A percentile compares a stretch with the other conserved stretches of the same genome.
phyloP scores from a whole-genome alignment of 2,329 filamentous ascomycete genomes.

The Zarea fungicola region DNA sequence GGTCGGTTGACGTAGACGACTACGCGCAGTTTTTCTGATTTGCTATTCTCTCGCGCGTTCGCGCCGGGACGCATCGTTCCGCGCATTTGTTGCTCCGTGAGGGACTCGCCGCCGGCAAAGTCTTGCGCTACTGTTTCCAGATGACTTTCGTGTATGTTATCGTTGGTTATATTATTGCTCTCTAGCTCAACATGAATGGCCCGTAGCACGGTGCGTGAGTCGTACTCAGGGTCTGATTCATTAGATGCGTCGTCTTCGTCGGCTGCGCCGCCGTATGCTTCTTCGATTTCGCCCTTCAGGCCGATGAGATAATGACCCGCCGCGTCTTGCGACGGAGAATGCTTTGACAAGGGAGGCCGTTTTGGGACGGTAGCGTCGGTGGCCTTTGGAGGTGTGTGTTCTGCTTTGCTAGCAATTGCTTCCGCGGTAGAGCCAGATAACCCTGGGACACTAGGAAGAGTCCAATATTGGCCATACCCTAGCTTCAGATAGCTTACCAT shows the following conservation, averaged over 20 bases:
- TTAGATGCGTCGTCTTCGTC: constrained; percentile 27
- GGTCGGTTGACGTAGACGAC: constrained; percentile 69
- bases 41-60: constrained; percentile 45
- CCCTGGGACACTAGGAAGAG: constrained; percentile 31
- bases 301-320: constrained; percentile 60
- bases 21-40: constrained; percentile 56
- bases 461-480: constrained; percentile 64
- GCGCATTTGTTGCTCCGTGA: constrained; percentile 29
- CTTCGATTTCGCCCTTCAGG: constrained; percentile 58
- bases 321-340: constrained; percentile 24
- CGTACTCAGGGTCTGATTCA: constrained; percentile 30
- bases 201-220: constrained; percentile 56
- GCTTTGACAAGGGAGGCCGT: constrained; percentile 9
- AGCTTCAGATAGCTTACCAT: constrained; percentile 62
- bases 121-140: constrained; percentile 3
- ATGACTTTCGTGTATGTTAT: background rate
- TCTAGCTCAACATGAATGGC: constrained; percentile 64
- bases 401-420: constrained; percentile 14
- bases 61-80: constrained; percentile 29
- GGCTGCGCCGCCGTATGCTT: constrained; percentile 27
- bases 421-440: constrained; percentile 10
- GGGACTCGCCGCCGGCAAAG: constrained; percentile 27
- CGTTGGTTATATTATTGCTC: background rate
- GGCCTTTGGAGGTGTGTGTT: constrained; percentile 13
- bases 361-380: constrained; percentile 5